Evolutionary conservation across 345 rosid genomes (phyloP), one percentile per base, ranked within the genome.

Genomic region (Populus nigra): DNA sequence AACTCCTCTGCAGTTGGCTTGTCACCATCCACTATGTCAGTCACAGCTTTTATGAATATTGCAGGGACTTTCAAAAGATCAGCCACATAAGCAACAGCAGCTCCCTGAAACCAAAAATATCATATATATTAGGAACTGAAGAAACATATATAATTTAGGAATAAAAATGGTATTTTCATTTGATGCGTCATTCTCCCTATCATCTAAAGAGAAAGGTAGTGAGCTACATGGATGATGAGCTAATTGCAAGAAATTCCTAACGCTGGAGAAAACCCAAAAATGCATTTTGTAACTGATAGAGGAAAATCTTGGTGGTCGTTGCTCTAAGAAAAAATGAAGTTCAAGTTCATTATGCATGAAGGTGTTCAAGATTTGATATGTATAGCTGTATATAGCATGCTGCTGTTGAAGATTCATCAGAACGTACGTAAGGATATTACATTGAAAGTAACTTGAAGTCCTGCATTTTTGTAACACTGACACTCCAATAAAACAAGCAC

Each of bases 1-100:
- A 92, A 94, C 76, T 92, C 97, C 75, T 89, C 97, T 0, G 94
- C 85, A 0, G 95, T 75, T 41, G 98, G 97, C 82, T 90, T 90
- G 23, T 89, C 93, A 33, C 91, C 97, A 75, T 94, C 97, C 59
- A 92, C 86, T 25, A 90, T 74, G 72, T 94, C 97, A 1, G 95
- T 94, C 84, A 91, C 94, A 0, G 94, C 99, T 88, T 96, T 96
- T 45, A 96, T 71, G 83, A 88, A 94, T 73, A 96, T 79, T 41
- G 84, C 86, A 38, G 99, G 99, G 72, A 94, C 91, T 83, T 94
- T 89, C 41, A 90, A 75, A 77, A 94, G 93, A 69, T 89, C 97
- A 29, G 97, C 92, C 47, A 92, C 97, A 41, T 90, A 92, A 13
- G 92, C 99, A 72, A 92, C 85, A 6, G 95, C 97, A 38, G 97